Conservation (phyloP, 2,329 filamentous ascomycete genomes). For the Ophiosphaerella herpotricha region DNA sequence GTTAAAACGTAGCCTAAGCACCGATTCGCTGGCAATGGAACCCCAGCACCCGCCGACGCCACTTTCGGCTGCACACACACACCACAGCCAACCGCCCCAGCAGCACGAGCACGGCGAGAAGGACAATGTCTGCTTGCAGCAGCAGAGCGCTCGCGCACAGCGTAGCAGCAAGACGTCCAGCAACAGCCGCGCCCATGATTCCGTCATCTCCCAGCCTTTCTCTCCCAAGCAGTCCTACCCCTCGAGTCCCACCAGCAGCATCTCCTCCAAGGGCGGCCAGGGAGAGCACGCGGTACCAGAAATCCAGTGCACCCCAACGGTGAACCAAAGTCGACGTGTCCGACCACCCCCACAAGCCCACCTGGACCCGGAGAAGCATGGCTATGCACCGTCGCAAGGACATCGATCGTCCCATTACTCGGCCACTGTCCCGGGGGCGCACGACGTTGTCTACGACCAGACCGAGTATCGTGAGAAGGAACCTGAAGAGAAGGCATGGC, state of each 20-base stretch:
- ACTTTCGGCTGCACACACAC: constrained; percentile 28
- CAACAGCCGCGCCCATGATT: constrained; percentile 38
- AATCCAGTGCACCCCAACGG: constrained; percentile 15
- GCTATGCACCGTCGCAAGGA: constrained; percentile 21
- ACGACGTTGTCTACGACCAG: constrained; percentile 38
- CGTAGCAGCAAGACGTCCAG: constrained; percentile 28
- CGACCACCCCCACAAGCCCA: constrained; percentile 33
- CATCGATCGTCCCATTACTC: constrained; percentile 26
- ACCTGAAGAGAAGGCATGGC: constrained; percentile 51
- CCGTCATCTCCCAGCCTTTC: constrained; percentile 45
- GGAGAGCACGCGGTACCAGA: constrained; percentile 21
- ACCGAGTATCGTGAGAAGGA: constrained; percentile 44
- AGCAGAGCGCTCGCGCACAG: constrained; percentile 17
- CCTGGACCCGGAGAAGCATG: constrained; percentile 42
- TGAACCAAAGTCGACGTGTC: constrained; percentile 10
- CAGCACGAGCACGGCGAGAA: constrained; percentile 31
- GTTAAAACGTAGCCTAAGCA: constrained; percentile 25
- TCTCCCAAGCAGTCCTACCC: constrained; percentile 39
- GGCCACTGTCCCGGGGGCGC: constrained; percentile 23
- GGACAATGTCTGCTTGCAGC: constrained; percentile 19
- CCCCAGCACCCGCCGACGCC: constrained; percentile 36
- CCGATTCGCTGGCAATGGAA: constrained; percentile 37
- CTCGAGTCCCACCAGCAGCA: constrained; percentile 43
- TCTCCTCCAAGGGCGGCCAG: constrained; percentile 25
- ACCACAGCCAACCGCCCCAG: constrained; percentile 19